Evolutionary conservation across 108 stramenopile genomes (phyloP).

Genomic region (Cyclotella sp.): DNA sequence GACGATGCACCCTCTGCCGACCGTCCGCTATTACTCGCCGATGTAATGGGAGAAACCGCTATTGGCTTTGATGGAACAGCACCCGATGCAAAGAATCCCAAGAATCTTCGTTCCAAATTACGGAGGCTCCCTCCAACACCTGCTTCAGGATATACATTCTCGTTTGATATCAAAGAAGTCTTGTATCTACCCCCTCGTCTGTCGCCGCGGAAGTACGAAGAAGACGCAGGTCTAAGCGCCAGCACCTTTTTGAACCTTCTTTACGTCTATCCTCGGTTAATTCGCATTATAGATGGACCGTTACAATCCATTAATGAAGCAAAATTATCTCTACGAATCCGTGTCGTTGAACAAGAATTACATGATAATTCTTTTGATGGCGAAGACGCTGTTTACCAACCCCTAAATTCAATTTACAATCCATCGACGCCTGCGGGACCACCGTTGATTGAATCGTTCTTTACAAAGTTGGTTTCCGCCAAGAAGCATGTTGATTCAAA

Average conservation of each 20-base stretch:
- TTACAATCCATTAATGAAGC: constrained; percentile 7
- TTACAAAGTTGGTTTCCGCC: constrained; percentile 50
- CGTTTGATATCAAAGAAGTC: constrained; percentile 80
- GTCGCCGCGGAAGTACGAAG: constrained; percentile 54
- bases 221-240: constrained; percentile 52
- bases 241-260: constrained; percentile 71
- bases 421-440: constrained; percentile 72
- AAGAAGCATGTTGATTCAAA: constrained; percentile 20
- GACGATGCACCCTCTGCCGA: constrained; percentile 36
- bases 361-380: constrained; percentile 46
- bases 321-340: constrained; percentile 58
- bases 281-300: constrained; percentile 18
- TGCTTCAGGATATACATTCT: constrained; percentile 65
- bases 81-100: constrained; percentile 21
- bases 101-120: constrained; percentile 65
- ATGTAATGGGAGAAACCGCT: constrained; percentile 78
- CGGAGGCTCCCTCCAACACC: constrained; percentile 67
- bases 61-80: constrained; percentile 55
- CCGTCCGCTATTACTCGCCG: constrained; percentile 66
- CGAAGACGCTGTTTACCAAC: constrained; percentile 44
- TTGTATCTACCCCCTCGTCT: constrained; percentile 71
- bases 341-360: constrained; percentile 54
- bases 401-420: constrained; percentile 65
- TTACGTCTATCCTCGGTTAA: constrained; percentile 78
- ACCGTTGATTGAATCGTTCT: constrained; percentile 63